These are phyloP conservation scores for Quercus mongolica DNA, from an alignment of 306 rosid genomes.

Conservation along the genomic window DNA sequence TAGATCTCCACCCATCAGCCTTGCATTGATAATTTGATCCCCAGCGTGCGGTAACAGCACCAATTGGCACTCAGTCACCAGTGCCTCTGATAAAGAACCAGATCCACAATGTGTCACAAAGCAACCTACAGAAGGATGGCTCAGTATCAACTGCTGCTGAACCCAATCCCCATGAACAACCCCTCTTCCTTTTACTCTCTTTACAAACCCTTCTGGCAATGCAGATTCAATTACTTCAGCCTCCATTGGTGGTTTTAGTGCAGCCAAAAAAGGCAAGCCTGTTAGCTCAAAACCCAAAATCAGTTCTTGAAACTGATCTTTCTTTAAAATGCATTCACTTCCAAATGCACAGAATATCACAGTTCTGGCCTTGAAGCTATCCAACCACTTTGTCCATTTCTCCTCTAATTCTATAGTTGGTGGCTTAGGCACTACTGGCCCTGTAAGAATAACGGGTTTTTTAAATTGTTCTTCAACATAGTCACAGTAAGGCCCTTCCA, in stretches of 20 bases:
- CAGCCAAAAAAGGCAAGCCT: slow-evolving; percentile 31
- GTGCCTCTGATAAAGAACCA: slow-evolving; percentile 28
- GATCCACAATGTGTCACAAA: slow-evolving; percentile 44
- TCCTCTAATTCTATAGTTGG: slow-evolving; percentile 19
- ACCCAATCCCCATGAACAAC: slow-evolving; percentile 37
- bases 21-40: slow-evolving; percentile 28
- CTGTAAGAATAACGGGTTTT: slow-evolving; percentile 25
- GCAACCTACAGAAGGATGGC: slow-evolving; percentile 42
- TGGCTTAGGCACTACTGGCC: slow-evolving; percentile 7
- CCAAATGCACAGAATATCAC: slow-evolving; percentile 21
- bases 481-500: slow-evolving; percentile 18
- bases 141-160: slow-evolving; percentile 32
- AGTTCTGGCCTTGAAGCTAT: background rate
- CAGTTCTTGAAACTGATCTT: slow-evolving; percentile 26
- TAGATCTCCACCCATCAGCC: slow-evolving; percentile 15
- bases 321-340: slow-evolving; percentile 2
- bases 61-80: slow-evolving; percentile 25
- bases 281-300: slow-evolving; percentile 39
- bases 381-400: slow-evolving; percentile 28
- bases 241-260: slow-evolving; percentile 26
- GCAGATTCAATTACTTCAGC: slow-evolving; percentile 15
- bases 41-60: slow-evolving; percentile 27
- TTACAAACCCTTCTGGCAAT: slow-evolving; percentile 28
- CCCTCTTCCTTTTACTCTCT: slow-evolving; percentile 18
- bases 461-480: background rate